Conservation (phyloP, 116 monocot species). For the Papilionanthe hybrid region DNA sequence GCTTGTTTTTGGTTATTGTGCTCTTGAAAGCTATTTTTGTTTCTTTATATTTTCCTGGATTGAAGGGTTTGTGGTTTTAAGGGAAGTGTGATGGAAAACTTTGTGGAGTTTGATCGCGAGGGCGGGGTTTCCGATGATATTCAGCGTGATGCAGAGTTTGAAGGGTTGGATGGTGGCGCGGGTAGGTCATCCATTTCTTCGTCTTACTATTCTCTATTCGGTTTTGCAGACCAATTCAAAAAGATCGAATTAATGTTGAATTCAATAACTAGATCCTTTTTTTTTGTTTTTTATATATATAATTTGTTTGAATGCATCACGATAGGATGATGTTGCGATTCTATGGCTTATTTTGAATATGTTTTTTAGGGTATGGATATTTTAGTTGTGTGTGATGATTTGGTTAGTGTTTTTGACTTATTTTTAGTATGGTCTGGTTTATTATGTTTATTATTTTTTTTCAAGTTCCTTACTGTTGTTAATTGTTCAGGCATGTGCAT, state of each 20-base stretch:
- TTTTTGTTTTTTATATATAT: neutral
- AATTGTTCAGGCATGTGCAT: neutral
- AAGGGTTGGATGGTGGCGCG: neutral
- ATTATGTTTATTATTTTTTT: neutral
- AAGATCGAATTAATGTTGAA: neutral
- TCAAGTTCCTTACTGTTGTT: neutral
- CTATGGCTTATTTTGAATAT: neutral
- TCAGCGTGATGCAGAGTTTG: neutral
- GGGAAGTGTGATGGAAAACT: neutral
- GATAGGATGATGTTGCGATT: neutral
- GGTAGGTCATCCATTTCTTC: neutral
- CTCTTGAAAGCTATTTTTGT: neutral
- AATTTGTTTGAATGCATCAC: neutral
- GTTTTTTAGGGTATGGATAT: neutral
- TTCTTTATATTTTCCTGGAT: constrained; percentile 1
- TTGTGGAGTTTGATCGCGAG: neutral
- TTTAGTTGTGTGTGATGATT: neutral
- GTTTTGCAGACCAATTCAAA: neutral
- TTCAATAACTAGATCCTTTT: neutral
- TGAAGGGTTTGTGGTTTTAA: neutral
- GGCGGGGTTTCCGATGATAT: constrained; percentile 3
- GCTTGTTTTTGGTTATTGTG: neutral
- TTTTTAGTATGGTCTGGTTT: neutral
- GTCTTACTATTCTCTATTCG: neutral
- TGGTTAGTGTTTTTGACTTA: neutral